These are phyloP conservation scores for Auriscalpium vulgare DNA, from an alignment of 768 basidiomycete species.

Conservation along the genomic window DNA sequence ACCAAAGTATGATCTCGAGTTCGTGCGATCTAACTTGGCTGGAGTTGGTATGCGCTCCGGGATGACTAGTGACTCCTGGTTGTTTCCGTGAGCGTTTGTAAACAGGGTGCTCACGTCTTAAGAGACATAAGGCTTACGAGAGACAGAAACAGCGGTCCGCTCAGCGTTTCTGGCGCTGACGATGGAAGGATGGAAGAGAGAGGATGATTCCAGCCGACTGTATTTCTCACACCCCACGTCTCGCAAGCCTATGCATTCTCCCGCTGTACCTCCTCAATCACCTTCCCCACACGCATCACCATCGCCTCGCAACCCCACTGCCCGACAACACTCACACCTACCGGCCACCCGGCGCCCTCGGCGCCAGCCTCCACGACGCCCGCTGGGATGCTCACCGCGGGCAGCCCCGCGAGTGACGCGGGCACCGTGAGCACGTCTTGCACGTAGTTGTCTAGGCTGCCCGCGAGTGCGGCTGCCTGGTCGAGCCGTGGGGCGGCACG, in stretches of 20 bases:
- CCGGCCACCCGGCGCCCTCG: constrained; percentile 62
- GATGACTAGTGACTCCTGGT: too few species aligned
- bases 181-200: too few species aligned
- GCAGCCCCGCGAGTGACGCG: constrained; percentile 83
- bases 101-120: too few species aligned
- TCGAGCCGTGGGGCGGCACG: constrained; percentile 66
- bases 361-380: constrained; percentile 17
- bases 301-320: constrained; percentile 77
- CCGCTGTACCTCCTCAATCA: constrained; percentile 27
- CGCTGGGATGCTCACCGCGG: constrained; percentile 68
- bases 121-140: too few species aligned
- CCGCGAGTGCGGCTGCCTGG: constrained; percentile 6
- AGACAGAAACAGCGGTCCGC: too few species aligned
- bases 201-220: too few species aligned
- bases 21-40: too few species aligned
- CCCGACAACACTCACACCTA: constrained; percentile 77
- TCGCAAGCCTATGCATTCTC: not conserved
- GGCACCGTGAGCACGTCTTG: constrained; percentile 93
- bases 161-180: too few species aligned
- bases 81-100: too few species aligned
- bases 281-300: constrained; percentile 46
- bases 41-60: too few species aligned
- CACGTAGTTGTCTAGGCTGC: constrained; percentile 56
- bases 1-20: too few species aligned
- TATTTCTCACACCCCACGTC: too few species aligned